A percentile compares a stretch with the other conserved stretches of the same genome.
Evolutionary conservation across 306 rosid genomes (phyloP).

Genomic region (Lablab purpureus): DNA sequence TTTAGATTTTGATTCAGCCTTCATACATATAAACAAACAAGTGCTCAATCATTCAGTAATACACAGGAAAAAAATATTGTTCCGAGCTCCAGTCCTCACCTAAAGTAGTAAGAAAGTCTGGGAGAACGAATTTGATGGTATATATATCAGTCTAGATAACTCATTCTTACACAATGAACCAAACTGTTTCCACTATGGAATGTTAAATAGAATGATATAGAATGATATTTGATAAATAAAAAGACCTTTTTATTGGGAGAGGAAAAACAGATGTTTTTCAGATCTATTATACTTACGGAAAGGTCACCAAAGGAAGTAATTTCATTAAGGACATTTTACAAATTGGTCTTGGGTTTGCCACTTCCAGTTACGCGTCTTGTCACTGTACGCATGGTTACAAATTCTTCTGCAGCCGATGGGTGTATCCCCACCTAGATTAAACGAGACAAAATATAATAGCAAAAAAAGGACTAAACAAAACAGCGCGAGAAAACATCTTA

Average conservation of each 20-base stretch:
- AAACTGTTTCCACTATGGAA: neutral
- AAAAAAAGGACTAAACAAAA: neutral
- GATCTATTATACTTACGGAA: conserved; percentile 10
- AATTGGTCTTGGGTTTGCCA: conserved; percentile 64
- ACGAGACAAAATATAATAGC: conserved; percentile 1
- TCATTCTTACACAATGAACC: neutral
- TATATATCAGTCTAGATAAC: neutral
- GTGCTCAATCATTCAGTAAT: too few species aligned
- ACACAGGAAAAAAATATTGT: too few species aligned
- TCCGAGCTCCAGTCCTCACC: too few species aligned
- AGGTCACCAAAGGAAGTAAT: conserved; percentile 3
- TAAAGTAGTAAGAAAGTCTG: neutral
- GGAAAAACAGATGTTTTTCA: neutral
- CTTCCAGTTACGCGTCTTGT: conserved; percentile 67
- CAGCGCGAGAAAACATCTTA: neutral
- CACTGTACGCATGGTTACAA: conserved; percentile 89
- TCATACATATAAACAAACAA: too few species aligned
- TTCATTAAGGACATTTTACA: conserved; percentile 8
- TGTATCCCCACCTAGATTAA: conserved; percentile 86
- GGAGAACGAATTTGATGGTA: neutral
- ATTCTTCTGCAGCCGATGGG: conserved; percentile 95
- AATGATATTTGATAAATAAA: neutral
- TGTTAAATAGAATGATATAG: neutral
- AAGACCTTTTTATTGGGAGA: neutral
- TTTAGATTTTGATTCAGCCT: too few species aligned